Percentiles rank a stretch among this genome's conserved stretches.
These are phyloP conservation scores for Rhodotorula sp. DNA, from an alignment of 1,284 basidiomycete genomes.

Conservation along the genomic window DNA sequence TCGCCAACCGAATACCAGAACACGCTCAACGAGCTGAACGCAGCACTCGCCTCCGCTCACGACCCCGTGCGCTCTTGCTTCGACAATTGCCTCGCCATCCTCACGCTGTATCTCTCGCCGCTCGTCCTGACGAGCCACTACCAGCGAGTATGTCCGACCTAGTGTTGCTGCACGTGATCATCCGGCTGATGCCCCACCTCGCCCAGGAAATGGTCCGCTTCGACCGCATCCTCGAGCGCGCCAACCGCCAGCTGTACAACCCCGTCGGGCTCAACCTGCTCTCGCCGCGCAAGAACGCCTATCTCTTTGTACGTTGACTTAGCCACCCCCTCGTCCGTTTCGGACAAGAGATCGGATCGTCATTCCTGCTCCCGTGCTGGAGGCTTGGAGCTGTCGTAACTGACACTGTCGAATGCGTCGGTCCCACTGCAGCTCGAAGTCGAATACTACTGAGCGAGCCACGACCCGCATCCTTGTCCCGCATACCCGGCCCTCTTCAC, in stretches of 20 bases:
- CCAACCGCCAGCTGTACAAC: slow-evolving; percentile 71
- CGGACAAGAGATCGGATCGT: too few relatives aligned
- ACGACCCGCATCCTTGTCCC: too few relatives aligned
- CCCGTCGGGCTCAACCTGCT: slow-evolving; percentile 76
- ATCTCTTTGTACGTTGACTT: slow-evolving; percentile 70
- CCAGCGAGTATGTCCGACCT: slow-evolving; percentile 60
- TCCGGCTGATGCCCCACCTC: neutral
- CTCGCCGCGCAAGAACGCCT: slow-evolving; percentile 75
- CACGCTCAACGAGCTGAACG: slow-evolving; percentile 53
- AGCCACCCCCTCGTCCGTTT: neutral
- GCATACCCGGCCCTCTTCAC: neutral
- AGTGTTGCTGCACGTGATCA: neutral
- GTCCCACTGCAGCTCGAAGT: slow-evolving; percentile 28
- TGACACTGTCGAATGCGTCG: too few relatives aligned
- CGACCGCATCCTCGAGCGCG: slow-evolving; percentile 60
- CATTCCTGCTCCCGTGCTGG: too few relatives aligned
- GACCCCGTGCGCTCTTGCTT: slow-evolving; percentile 50
- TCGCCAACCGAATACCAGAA: slow-evolving; percentile 49
- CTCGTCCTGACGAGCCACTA: slow-evolving; percentile 69
- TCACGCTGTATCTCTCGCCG: slow-evolving; percentile 72
- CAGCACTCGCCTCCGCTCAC: slow-evolving; percentile 51
- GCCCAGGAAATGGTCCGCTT: slow-evolving; percentile 75
- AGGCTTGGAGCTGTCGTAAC: too few relatives aligned
- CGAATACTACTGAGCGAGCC: slow-evolving; percentile 28
- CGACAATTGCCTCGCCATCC: slow-evolving; percentile 61